Conservation (phyloP, 768 basidiomycete species). For the Exidia glandulosa region DNA sequence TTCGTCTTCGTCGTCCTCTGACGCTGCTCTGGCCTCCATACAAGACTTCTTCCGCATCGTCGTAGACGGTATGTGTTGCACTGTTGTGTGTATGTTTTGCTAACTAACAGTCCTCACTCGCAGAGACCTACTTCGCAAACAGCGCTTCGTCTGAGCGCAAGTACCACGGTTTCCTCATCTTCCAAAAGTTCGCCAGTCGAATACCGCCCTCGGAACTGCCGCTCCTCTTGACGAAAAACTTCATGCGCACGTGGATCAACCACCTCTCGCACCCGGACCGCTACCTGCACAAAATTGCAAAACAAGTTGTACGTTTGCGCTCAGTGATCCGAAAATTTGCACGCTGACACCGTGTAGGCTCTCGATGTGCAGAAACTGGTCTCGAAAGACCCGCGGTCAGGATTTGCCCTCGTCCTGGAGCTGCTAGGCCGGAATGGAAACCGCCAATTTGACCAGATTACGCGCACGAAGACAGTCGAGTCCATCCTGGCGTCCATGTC, state of each 20-base stretch:
- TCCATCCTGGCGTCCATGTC: conserved; percentile 68
- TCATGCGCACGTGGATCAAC: conserved; percentile 95
- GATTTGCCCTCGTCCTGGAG: conserved; percentile 76
- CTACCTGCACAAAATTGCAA: conserved; percentile 81
- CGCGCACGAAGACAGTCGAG: conserved; percentile 88
- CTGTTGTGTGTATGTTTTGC: background rate
- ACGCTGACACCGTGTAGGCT: conserved; percentile 34
- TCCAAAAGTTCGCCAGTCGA: conserved; percentile 65
- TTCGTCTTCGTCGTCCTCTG: no score
- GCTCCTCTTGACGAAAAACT: conserved; percentile 86
- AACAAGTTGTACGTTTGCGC: conserved; percentile 54
- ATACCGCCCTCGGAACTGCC: conserved; percentile 57
- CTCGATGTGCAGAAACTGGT: conserved; percentile 66
- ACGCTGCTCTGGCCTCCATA: conserved; percentile 44
- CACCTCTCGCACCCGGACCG: conserved; percentile 83
- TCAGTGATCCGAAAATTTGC: background rate
- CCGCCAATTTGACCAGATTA: conserved; percentile 83
- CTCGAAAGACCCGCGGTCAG: conserved; percentile 62
- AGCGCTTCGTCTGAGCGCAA: conserved; percentile 81
- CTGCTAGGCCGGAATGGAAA: conserved; percentile 75
- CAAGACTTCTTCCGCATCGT: conserved; percentile 85
- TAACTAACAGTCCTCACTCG: background rate
- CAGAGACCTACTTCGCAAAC: conserved; percentile 79
- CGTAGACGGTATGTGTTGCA: conserved; percentile 72
- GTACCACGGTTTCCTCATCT: conserved; percentile 92